Percentiles rank a stretch among this genome's conserved stretches.
Evolutionary conservation across 768 basidiomycete species (phyloP).

Genomic region (Leccinum subtestaceum): DNA sequence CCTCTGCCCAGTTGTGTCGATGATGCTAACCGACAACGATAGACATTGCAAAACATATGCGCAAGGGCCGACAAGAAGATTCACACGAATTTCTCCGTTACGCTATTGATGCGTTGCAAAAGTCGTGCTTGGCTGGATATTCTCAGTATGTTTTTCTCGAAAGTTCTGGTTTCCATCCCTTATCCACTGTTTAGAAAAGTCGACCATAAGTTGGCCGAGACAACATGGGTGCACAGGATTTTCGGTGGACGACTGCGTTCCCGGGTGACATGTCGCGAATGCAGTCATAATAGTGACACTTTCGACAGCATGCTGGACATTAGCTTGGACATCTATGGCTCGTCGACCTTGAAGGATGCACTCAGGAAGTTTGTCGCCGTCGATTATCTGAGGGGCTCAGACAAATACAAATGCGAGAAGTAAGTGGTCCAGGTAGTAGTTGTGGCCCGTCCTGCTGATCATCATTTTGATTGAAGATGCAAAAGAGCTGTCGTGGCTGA

Average conservation of each 20-base stretch:
- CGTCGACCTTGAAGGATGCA: constrained; percentile 63
- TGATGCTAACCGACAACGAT: constrained; percentile 2
- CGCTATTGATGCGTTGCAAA: constrained; percentile 88
- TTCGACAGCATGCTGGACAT: constrained; percentile 94
- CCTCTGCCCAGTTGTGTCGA: constrained; percentile 1
- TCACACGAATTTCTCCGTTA: constrained; percentile 97
- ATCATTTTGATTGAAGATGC: constrained; percentile 55
- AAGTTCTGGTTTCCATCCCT: constrained; percentile 2
- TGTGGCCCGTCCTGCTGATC: constrained; percentile 5
- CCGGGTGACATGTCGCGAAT: constrained; percentile 80
- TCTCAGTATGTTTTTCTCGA: constrained; percentile 53
- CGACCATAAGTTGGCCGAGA: constrained; percentile 69
- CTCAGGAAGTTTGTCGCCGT: constrained; percentile 76
- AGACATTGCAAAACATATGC: constrained; percentile 93
- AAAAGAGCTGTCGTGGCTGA: constrained; percentile 87
- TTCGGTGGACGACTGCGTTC: constrained; percentile 93
- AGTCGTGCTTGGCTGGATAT: constrained; percentile 69
- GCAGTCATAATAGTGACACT: constrained; percentile 88
- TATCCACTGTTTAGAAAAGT: constrained; percentile 50
- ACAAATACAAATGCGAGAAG: constrained; percentile 99
- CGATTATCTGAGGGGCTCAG: constrained; percentile 82
- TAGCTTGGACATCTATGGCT: constrained; percentile 80
- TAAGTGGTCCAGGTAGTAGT: constrained; percentile 40
- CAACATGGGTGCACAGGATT: constrained; percentile 91
- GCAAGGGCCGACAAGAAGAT: constrained; percentile 92